A percentile compares a stretch with the other conserved stretches of the same genome.
These are phyloP conservation scores for Nigrospora osmanthi DNA, from an alignment of 2,329 filamentous ascomycete species.

Conservation along the genomic window DNA sequence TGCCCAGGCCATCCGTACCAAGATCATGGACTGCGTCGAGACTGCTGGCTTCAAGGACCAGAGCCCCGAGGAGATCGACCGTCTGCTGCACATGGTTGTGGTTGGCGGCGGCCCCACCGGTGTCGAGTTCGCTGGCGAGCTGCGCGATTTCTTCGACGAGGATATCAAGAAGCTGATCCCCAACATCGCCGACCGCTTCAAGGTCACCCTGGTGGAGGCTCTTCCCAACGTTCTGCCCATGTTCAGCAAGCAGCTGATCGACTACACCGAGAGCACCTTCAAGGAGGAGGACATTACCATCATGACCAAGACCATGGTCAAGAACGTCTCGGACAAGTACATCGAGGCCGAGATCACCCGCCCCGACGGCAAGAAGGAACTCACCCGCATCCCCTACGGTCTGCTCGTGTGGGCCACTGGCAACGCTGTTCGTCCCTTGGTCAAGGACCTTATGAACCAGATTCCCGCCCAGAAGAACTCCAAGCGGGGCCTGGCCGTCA, in stretches of 20 bases:
- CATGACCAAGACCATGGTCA: slow-evolving; percentile 98
- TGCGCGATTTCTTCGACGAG: slow-evolving; percentile 98
- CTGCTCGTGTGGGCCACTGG: slow-evolving; percentile 97
- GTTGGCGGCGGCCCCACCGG: slow-evolving; percentile 90
- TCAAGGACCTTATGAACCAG: slow-evolving; percentile 85
- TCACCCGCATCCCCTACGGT: slow-evolving; percentile 82
- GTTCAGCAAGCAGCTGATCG: slow-evolving; percentile 98
- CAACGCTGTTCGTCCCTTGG: slow-evolving; percentile 82
- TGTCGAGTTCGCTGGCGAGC: slow-evolving; percentile 96
- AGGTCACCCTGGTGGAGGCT: slow-evolving; percentile 94
- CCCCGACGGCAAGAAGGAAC: slow-evolving; percentile 76
- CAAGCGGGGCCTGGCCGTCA: slow-evolving; percentile 87
- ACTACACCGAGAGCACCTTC: slow-evolving; percentile 98
- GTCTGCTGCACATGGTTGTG: slow-evolving; percentile 96
- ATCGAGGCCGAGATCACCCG: slow-evolving; percentile 83
- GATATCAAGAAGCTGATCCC: slow-evolving; percentile 98
- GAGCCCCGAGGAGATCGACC: slow-evolving; percentile 76
- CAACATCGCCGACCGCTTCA: slow-evolving; percentile 90
- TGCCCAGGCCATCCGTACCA: slow-evolving; percentile 92
- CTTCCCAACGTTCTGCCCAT: slow-evolving; percentile 93
- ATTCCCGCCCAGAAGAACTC: slow-evolving; percentile 95
- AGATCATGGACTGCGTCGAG: slow-evolving; percentile 99
- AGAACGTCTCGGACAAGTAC: slow-evolving; percentile 86
- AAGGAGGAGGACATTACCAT: slow-evolving; percentile 98
- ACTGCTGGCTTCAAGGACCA: slow-evolving; percentile 98